Evolutionary conservation across 495 filamentous ascomycete genomes (phyloP), one percentile per base, ranked within the genome.

Genomic region (Talaromyces nanjingensis): DNA sequence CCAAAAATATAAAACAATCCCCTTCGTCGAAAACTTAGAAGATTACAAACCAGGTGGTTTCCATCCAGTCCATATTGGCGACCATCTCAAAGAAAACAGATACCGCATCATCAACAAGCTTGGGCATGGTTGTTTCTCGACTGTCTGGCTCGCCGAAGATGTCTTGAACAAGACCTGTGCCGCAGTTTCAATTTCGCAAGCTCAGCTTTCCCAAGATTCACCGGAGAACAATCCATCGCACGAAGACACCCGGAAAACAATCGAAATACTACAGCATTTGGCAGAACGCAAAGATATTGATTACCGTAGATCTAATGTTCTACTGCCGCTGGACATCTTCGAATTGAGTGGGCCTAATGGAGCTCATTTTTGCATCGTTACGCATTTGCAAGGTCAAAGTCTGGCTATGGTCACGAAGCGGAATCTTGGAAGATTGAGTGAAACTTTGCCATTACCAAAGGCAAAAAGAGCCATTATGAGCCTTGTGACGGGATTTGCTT

Each of bases 51-150:
- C 66, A 4, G 77, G 78, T 3, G 80, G 79, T 20, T 82, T 74
- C 62, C 75, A 81, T 67, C 77, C 77, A 7, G 52, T 77, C 11
- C 59, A 71, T 18, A 66, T 80, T n/a, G 71, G 72, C 4, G 78
- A 79, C 25, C 34, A 60, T 2, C 63, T 76, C 24, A 52, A 74
- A 49, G 59, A 74, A 3, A 68, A 67, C 22, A 24, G 53, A 31
- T 56, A 56, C 53, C 22, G 16, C 9, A 56, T 56, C 37, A 66
- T 77, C 8, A 70, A 74, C 27, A 83, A 83, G 68, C 75, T 81
- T 16, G 79, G 79, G 12, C 64, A 75, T 6, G 79, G 79, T 39
- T 68, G 66, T 7, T 79, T 68, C 64, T 80, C 77, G 8, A 81
- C 77, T 6, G 76, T 80, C 37, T 42, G 37, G 37, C 37, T 42